Evolutionary conservation across 139 green algal species (phyloP).

Genomic region (Haematococcus sp.): DNA sequence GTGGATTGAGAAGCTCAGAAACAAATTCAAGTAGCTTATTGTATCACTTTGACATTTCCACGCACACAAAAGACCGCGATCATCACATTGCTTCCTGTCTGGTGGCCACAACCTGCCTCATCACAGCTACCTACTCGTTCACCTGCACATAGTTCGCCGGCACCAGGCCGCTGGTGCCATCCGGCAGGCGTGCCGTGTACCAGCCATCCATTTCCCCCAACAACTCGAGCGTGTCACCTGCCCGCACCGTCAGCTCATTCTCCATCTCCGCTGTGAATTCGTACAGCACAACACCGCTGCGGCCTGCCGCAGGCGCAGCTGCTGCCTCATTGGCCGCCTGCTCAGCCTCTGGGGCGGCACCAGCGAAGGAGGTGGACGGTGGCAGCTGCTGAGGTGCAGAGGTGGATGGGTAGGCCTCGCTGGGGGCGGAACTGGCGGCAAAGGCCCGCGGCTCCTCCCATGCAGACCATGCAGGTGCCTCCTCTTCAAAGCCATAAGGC

Average conservation of each 20-base stretch:
- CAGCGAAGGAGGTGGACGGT: neutral
- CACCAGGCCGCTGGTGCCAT: conserved; percentile 19
- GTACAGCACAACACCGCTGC: neutral
- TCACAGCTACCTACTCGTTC: neutral
- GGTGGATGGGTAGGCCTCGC: too few relatives aligned
- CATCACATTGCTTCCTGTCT: too few relatives aligned
- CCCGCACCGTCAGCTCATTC: conserved; percentile 12
- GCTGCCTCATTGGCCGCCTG: neutral
- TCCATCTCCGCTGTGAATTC: conserved; percentile 5
- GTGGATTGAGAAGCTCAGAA: neutral
- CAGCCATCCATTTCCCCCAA: conserved; percentile 62
- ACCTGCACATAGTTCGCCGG: conserved; percentile 35
- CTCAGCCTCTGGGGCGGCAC: neutral
- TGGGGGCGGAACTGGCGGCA: too few relatives aligned
- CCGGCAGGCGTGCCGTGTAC: conserved; percentile 28
- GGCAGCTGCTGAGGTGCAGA: too few relatives aligned
- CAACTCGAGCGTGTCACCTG: conserved; percentile 40
- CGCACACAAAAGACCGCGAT: too few relatives aligned
- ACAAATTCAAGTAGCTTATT: too few relatives aligned
- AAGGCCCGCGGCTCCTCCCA: too few relatives aligned
- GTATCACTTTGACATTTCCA: too few relatives aligned
- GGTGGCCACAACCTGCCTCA: too few relatives aligned
- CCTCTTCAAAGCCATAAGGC: too few relatives aligned
- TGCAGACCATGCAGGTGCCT: too few relatives aligned
- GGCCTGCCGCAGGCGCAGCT: neutral